Evolutionary conservation across 495 filamentous ascomycete species (phyloP).

Genomic region (Lophiostoma macrostomum): DNA sequence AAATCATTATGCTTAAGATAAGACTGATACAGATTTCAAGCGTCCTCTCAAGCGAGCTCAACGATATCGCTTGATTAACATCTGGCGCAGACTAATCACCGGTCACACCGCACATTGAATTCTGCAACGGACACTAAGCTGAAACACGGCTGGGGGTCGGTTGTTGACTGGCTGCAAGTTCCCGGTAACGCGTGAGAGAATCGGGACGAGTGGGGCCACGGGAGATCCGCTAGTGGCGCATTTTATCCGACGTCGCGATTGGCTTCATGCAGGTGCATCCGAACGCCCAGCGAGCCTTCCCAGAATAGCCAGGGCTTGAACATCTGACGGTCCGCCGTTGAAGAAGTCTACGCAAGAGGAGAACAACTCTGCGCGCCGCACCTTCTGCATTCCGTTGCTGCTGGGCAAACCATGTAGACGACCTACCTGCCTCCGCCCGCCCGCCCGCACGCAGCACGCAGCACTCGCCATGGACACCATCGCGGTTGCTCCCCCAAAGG

Average conservation of each 20-base stretch:
- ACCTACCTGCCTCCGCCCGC: background rate
- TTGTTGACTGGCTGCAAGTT: background rate
- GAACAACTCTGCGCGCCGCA: background rate
- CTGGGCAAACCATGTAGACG: slow-evolving; percentile 20
- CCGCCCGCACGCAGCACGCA: background rate
- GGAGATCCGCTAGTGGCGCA: slow-evolving; percentile 22
- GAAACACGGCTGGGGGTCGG: background rate
- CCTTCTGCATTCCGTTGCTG: slow-evolving; percentile 2
- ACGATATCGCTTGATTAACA: too few relatives aligned
- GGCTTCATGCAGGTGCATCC: slow-evolving; percentile 23
- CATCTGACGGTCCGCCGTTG: background rate
- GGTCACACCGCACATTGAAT: too few relatives aligned
- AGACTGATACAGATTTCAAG: too few relatives aligned
- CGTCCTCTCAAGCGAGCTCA: too few relatives aligned
- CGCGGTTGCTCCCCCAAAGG: slow-evolving; percentile 29
- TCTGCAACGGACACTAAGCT: too few relatives aligned
- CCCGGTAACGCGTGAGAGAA: background rate
- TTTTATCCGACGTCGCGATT: slow-evolving; percentile 11
- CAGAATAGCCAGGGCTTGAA: background rate
- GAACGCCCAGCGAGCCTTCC: background rate
- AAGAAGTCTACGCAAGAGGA: background rate
- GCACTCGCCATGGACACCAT: slow-evolving; percentile 36
- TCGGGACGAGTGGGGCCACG: background rate
- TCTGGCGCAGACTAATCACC: too few relatives aligned
- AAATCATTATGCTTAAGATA: background rate